Conservation (phyloP, 2,329 filamentous ascomycete species). For the Chaetomium strumarium region DNA sequence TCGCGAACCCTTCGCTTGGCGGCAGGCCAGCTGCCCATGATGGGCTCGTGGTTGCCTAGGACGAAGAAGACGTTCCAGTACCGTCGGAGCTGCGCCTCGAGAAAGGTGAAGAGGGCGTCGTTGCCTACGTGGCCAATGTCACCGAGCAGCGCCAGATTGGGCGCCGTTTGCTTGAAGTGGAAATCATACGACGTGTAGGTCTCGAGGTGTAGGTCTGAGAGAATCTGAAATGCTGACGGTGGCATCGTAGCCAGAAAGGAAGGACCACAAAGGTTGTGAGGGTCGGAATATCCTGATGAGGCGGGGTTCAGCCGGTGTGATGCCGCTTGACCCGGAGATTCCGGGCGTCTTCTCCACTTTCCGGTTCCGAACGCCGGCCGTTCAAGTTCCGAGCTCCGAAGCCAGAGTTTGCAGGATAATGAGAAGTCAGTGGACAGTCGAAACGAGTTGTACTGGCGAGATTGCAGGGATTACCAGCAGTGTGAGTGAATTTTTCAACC, state of each 20-base stretch:
- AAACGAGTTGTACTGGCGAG: too few species aligned
- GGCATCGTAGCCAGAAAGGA: neutral
- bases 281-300: too few species aligned
- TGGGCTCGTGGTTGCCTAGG: slow-evolving; percentile 45
- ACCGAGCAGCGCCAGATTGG: slow-evolving; percentile 43
- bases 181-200: slow-evolving; percentile 37
- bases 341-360: too few species aligned
- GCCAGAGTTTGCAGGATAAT: too few species aligned
- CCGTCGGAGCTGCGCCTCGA: slow-evolving; percentile 34
- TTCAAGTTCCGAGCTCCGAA: too few species aligned
- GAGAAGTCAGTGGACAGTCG: too few species aligned
- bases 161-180: slow-evolving; percentile 34
- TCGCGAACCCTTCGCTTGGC: slow-evolving; percentile 13
- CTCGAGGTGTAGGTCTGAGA: slow-evolving; percentile 43
- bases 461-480: too few species aligned
- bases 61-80: slow-evolving; percentile 40
- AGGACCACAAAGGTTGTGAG: too few species aligned
- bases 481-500: too few species aligned
- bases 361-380: too few species aligned
- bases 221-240: slow-evolving; percentile 7
- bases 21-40: slow-evolving; percentile 29
- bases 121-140: slow-evolving; percentile 42
- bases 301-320: too few species aligned
- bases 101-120: slow-evolving; percentile 35
- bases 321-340: too few species aligned